A percentile compares a stretch with the other conserved stretches of the same genome.
These are phyloP conservation scores for Boletus coccyginus DNA, from an alignment of 768 basidiomycete genomes.

Conservation along the genomic window DNA sequence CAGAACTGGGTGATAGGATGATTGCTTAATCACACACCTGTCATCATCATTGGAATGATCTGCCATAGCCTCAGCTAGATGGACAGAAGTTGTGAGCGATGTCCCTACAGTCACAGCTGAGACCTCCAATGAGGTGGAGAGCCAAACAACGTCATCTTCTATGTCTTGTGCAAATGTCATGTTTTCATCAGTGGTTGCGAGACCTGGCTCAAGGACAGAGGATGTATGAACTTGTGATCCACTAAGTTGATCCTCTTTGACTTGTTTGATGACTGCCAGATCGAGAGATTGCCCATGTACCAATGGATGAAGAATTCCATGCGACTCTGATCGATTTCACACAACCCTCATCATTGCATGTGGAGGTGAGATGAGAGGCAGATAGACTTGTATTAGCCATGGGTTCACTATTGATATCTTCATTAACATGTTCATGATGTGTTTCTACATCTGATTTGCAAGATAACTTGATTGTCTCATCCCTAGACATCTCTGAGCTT, in stretches of 20 bases:
- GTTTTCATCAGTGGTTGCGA: not conserved
- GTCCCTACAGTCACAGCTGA: not conserved
- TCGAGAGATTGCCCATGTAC: not conserved
- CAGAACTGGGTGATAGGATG: not conserved
- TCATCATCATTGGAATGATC: not conserved
- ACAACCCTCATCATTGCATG: not conserved
- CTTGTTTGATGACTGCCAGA: not conserved
- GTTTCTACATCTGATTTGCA: not conserved
- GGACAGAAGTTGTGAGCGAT: not conserved
- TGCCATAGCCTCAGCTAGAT: not conserved
- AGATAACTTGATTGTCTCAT: not conserved
- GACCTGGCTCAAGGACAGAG: not conserved
- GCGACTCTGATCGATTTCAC: not conserved
- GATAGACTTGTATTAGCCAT: not conserved
- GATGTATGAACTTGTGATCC: not conserved
- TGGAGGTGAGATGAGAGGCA: not conserved
- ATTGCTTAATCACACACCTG: constrained; percentile 1
- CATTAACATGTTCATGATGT: not conserved
- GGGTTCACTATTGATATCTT: not conserved
- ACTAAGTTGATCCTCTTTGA: not conserved
- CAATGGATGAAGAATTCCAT: not conserved
- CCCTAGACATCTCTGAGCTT: constrained; percentile 3
- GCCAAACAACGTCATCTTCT: not conserved
- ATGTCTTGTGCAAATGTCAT: not conserved
- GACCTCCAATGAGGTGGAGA: not conserved